A percentile compares a stretch with the other conserved stretches of the same genome.
These are phyloP conservation scores for Neopestalotiopsis sp. DNA, from an alignment of 2,329 filamentous ascomycete species.

Conservation along the genomic window DNA sequence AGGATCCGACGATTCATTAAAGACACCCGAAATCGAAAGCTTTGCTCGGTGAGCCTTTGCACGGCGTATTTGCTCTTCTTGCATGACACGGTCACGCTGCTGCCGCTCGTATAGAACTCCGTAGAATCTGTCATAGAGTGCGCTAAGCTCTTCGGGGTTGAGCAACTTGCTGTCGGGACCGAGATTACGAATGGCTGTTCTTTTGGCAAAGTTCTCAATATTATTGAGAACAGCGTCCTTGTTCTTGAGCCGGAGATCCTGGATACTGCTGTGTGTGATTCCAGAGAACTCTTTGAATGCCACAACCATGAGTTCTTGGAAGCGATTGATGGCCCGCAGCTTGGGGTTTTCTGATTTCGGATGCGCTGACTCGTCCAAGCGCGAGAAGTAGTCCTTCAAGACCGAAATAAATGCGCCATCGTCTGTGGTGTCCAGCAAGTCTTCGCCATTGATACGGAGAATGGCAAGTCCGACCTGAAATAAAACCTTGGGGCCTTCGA, in stretches of 20 bases:
- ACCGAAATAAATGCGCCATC: constrained; percentile 97
- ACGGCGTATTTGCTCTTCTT: constrained; percentile 74
- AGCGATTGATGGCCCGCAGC: constrained; percentile 88
- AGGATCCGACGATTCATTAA: constrained; percentile 47
- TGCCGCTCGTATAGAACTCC: constrained; percentile 89
- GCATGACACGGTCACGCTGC: constrained; percentile 77
- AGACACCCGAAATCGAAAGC: constrained; percentile 47
- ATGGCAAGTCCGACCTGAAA: constrained; percentile 99
- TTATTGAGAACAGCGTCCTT: constrained; percentile 94
- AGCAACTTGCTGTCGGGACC: constrained; percentile 95
- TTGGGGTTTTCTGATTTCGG: constrained; percentile 96
- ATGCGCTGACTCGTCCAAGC: constrained; percentile 93
- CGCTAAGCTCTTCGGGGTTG: constrained; percentile 82
- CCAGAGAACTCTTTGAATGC: constrained; percentile 98
- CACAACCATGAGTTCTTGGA: constrained; percentile 98
- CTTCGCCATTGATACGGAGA: constrained; percentile 93
- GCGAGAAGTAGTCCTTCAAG: constrained; percentile 91
- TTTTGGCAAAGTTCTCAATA: constrained; percentile 96
- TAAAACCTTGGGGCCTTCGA: constrained; percentile 95
- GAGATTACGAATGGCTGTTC: constrained; percentile 93
- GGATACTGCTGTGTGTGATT: constrained; percentile 92
- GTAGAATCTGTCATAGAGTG: constrained; percentile 94
- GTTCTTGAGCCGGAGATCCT: constrained; percentile 87
- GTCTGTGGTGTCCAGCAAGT: constrained; percentile 88
- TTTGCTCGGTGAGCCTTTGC: constrained; percentile 67